These are phyloP conservation scores for Sordaria brevicollis DNA, from an alignment of 495 filamentous ascomycete genomes.

Conservation along the genomic window DNA sequence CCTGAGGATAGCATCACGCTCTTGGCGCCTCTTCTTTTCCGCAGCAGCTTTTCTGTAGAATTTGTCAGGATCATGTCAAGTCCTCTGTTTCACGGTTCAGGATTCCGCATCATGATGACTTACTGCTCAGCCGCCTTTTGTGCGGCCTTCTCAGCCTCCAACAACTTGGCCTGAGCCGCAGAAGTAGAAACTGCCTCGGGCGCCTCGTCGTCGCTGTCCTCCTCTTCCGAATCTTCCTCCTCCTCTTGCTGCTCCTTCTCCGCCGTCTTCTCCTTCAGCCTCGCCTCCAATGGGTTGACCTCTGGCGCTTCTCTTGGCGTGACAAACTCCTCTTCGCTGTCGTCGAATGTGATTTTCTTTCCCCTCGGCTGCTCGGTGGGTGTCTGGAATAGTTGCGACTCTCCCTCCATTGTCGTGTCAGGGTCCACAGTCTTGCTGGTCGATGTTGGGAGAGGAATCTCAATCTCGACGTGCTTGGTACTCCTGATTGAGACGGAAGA, in stretches of 20 bases:
- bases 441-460: conserved; percentile 19
- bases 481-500: not conserved
- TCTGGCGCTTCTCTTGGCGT: conserved; percentile 22
- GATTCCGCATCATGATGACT: conserved; percentile 1
- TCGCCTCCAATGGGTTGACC: conserved; percentile 13
- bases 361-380: conserved; percentile 8
- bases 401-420: conserved; percentile 5
- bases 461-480: conserved; percentile 19
- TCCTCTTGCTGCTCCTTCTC: conserved; percentile 1
- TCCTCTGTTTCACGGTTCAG: not conserved
- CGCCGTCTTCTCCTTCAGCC: not conserved
- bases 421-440: not conserved
- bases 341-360: conserved; percentile 21
- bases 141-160: conserved; percentile 26
- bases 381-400: conserved; percentile 17
- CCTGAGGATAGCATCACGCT: conserved; percentile 34
- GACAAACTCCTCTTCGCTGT: conserved; percentile 24
- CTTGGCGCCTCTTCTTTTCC: conserved; percentile 35
- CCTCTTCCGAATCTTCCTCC: conserved; percentile 21
- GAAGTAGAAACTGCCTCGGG: conserved; percentile 35
- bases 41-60: conserved; percentile 26
- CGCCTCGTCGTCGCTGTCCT: conserved; percentile 32
- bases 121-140: conserved; percentile 33
- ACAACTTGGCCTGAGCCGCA: conserved; percentile 21
- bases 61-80: not conserved